These are phyloP conservation scores for Globisporangium megalacanthum DNA, from an alignment of 352 stramenopile species.

Conservation along the genomic window DNA sequence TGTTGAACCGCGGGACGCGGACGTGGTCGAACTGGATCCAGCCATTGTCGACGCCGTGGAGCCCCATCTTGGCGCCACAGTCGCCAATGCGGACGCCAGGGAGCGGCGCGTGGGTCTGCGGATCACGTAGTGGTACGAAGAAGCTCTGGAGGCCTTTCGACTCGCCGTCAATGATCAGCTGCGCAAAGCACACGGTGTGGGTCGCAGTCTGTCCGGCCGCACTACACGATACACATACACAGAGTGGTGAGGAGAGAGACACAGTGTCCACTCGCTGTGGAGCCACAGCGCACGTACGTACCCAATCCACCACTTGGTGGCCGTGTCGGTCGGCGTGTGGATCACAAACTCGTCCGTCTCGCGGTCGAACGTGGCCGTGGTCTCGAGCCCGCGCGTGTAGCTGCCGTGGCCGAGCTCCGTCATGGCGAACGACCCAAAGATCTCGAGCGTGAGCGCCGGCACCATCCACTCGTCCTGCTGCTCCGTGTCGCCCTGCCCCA, in stretches of 20 bases:
- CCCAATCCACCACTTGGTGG: conserved; percentile 96
- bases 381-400: conserved; percentile 89
- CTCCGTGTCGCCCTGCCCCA: conserved; percentile 67
- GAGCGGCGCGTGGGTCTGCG: conserved; percentile 54
- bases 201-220: conserved; percentile 92
- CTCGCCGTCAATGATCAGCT: conserved; percentile 75
- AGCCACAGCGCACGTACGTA: conserved; percentile 2
- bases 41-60: conserved; percentile 74
- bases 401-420: conserved; percentile 91
- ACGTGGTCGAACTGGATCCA: conserved; percentile 76
- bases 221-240: conserved; percentile 3
- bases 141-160: conserved; percentile 95
- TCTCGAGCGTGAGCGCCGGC: conserved; percentile 63
- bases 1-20: conserved; percentile 65
- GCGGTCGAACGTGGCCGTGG: conserved; percentile 92
- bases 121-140: conserved; percentile 91
- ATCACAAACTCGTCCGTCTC: conserved; percentile 91
- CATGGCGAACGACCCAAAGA: conserved; percentile 86
- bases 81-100: conserved; percentile 58
- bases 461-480: conserved; percentile 81
- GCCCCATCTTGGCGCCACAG: conserved; percentile 63
- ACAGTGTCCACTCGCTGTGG: no score
- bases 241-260: background rate
- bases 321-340: conserved; percentile 93
- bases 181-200: conserved; percentile 93